phyloP scores from a whole-genome alignment of 2,329 filamentous ascomycete genomes.

The Xylaria sp. region DNA sequence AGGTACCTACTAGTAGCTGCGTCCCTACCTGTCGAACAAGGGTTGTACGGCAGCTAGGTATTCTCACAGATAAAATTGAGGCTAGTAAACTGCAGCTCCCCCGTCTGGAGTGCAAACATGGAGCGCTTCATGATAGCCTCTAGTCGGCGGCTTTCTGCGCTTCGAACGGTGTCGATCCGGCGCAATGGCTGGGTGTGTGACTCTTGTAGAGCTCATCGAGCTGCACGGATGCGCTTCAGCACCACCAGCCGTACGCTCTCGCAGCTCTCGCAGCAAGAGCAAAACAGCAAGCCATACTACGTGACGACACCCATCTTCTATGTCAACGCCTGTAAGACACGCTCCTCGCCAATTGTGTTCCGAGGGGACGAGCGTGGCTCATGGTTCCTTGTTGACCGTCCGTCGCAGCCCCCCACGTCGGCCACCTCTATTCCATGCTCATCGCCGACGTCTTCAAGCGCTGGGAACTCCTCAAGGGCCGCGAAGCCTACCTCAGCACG shows the following conservation, averaged over 20 bases:
- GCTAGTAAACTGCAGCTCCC: background rate
- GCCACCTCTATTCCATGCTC: constrained; percentile 93
- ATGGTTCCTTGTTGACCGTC: constrained; percentile 19
- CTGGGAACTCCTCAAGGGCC: constrained; percentile 83
- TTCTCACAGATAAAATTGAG: background rate
- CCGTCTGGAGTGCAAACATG: constrained; percentile 33
- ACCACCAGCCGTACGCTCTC: constrained; percentile 6
- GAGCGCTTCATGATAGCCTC: constrained; percentile 37
- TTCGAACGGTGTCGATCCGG: constrained; percentile 26
- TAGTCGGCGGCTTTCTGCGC: constrained; percentile 36
- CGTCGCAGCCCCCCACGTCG: constrained; percentile 83
- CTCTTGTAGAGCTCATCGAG: constrained; percentile 41
- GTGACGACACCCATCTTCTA: constrained; percentile 98
- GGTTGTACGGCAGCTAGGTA: background rate
- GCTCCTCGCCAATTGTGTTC: background rate
- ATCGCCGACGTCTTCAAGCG: constrained; percentile 91
- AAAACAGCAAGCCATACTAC: constrained; percentile 81
- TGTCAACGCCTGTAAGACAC: constrained; percentile 84
- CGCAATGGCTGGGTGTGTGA: constrained; percentile 45
- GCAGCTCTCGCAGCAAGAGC: constrained; percentile 18
- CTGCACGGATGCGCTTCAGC: constrained; percentile 41
- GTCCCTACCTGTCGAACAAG: no score
- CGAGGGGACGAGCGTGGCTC: constrained; percentile 28
- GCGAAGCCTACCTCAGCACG: constrained; percentile 80
- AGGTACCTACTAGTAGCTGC: no score